Evolutionary conservation across 129 eudicot species (phyloP), one percentile per base, ranked within the genome.

Genomic region (Arctium minus): DNA sequence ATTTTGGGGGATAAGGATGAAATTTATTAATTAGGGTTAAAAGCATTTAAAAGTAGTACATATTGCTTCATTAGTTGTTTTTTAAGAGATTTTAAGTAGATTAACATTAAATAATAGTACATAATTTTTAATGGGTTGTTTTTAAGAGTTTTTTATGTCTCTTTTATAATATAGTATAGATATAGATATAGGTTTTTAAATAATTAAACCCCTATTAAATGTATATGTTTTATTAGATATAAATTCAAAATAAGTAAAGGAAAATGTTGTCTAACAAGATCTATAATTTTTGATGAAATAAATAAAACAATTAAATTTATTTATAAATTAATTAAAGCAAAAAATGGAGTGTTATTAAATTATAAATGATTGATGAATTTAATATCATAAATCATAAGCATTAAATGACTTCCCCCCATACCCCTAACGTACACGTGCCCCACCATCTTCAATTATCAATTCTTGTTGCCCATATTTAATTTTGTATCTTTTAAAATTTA

Each of bases 351-450:
- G 13, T 0, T 73, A 73, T 38, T 73, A 73, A 73, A 73, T 38
- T 36, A 38, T 67, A 73, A 73, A 38, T 38, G 76, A 73, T 73
- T 73, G 76, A 37, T n/a, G 76, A 73, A 67, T 36, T 38, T 73
- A 73, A 73, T 73, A 73, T 82, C 40, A 18, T 13, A 75, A 76
- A 70, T 44, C 81, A 80, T 65, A 81, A 32, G 60, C 80, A 79
- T 74, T 73, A 53, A 69, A 18, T 76, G 35, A 50, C 83, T 71
- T 68, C 75, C 27, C 69, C 82, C 68, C 68, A 60, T 60, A 60
- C 68, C 68, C 86, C 79, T 73, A 70, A 82, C 86, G 84, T 82
- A 82, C 84, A 82, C 82, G 82, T 80, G 85, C 82, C 79, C 88
- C 82, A 85, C 85, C 39, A 33, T 75, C 68, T 50, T 85, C 75